These are phyloP conservation scores for Hypoxylon sp. DNA, from an alignment of 2,329 filamentous ascomycete species.

Conservation along the genomic window DNA sequence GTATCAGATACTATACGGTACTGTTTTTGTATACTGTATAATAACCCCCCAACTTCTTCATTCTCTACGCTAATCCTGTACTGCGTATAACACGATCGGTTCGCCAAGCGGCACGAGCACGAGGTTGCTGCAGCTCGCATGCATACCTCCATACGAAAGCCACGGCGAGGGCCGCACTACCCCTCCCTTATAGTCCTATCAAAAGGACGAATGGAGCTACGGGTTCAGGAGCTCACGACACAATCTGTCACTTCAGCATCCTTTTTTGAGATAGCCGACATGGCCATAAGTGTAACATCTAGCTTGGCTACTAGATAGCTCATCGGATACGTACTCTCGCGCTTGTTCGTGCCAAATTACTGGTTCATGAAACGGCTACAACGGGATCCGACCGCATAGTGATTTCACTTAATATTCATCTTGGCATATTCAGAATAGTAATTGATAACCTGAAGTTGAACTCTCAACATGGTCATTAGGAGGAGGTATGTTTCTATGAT, in stretches of 20 bases:
- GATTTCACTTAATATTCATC: not conserved
- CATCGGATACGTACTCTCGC: not conserved
- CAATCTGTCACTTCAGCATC: constrained; percentile 32
- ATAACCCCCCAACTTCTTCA: constrained; percentile 21
- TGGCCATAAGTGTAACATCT: constrained; percentile 17
- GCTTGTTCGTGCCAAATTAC: not conserved
- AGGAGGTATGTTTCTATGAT: not conserved
- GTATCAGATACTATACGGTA: constrained; percentile 16
- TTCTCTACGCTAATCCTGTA: constrained; percentile 13
- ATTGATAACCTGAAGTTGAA: not conserved
- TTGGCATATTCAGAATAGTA: not conserved
- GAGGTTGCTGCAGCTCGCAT: constrained; percentile 43
- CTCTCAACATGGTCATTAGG: not conserved
- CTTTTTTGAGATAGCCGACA: constrained; percentile 39
- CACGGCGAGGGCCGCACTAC: constrained; percentile 20
- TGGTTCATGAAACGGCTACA: not conserved
- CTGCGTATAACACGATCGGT: constrained; percentile 24
- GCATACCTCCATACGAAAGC: constrained; percentile 28
- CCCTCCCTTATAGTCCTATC: constrained; percentile 17
- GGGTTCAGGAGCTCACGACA: constrained; percentile 14
- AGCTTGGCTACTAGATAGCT: constrained; percentile 6
- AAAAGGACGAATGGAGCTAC: constrained; percentile 12
- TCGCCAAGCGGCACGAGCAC: constrained; percentile 43
- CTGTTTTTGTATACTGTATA: constrained; percentile 12
- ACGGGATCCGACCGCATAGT: not conserved